These are phyloP conservation scores for Laguncularia racemosa DNA, from an alignment of 345 rosid genomes.

Conservation along the genomic window DNA sequence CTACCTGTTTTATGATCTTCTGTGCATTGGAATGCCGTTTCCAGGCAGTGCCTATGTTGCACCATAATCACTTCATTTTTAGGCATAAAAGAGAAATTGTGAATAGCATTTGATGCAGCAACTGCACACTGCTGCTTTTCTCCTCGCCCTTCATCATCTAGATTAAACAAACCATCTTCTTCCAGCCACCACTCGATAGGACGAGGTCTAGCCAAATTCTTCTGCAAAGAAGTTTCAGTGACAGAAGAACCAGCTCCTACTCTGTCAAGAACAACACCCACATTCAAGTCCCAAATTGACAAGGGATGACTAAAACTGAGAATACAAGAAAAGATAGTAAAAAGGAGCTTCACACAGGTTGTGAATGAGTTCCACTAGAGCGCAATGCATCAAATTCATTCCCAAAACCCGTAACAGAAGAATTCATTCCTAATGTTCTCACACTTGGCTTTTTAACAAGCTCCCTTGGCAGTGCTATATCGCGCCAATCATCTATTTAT, in stretches of 20 bases:
- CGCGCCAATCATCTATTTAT: constrained; percentile 98
- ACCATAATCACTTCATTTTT: constrained; percentile 94
- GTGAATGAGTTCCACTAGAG: constrained; percentile 23
- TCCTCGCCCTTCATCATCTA: constrained; percentile 84
- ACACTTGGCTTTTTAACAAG: constrained; percentile 42
- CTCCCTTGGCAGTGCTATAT: constrained; percentile 68
- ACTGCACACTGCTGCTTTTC: constrained; percentile 92
- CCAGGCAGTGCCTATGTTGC: constrained; percentile 95
- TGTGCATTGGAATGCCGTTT: constrained; percentile 88
- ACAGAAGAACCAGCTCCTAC: constrained; percentile 32
- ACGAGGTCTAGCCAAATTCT: constrained; percentile 38
- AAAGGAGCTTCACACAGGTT: constrained; percentile 38
- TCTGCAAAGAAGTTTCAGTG: constrained; percentile 34
- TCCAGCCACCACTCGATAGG: constrained; percentile 78
- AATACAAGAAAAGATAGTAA: not conserved
- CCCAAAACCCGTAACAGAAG: constrained; percentile 75
- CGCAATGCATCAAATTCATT: constrained; percentile 53
- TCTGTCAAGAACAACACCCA: constrained; percentile 22
- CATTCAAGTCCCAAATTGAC: constrained; percentile 9
- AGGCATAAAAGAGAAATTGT: constrained; percentile 97
- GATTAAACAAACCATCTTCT: constrained; percentile 87
- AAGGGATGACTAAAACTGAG: not conserved
- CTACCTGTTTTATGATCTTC: constrained; percentile 71
- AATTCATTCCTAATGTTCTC: constrained; percentile 64
- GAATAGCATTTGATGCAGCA: constrained; percentile 85